phyloP scores from a whole-genome alignment of 139 green algal species.

The Marvania coccoides region DNA sequence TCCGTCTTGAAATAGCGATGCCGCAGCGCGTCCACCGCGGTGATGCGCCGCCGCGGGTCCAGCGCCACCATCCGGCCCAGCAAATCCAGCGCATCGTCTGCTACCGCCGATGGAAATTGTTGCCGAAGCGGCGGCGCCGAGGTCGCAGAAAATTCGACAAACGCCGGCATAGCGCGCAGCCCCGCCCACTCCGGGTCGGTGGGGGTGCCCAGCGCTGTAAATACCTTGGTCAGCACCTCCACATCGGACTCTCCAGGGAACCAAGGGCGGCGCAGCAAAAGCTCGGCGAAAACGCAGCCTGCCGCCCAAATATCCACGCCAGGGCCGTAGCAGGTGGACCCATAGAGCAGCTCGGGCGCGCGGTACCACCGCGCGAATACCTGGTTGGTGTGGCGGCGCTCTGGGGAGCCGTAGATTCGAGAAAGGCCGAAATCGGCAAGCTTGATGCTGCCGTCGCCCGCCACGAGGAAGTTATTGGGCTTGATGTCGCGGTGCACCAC shows the following conservation, averaged over 20 bases:
- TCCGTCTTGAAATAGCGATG: slow-evolving; percentile 67
- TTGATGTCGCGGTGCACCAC: slow-evolving; percentile 87
- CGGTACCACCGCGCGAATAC: slow-evolving; percentile 92
- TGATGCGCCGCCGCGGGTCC: slow-evolving; percentile 39
- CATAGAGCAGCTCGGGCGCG: slow-evolving; percentile 83
- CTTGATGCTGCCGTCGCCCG: slow-evolving; percentile 59
- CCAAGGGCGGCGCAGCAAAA: slow-evolving; percentile 68
- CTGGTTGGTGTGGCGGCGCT: slow-evolving; percentile 62
- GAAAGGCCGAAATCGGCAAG: slow-evolving; percentile 87
- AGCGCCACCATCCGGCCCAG: slow-evolving; percentile 39
- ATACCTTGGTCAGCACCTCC: slow-evolving; percentile 78
- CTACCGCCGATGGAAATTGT: slow-evolving; percentile 53
- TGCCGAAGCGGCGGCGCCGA: slow-evolving; percentile 33
- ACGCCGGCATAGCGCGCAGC: slow-evolving; percentile 43
- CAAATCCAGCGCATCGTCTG: slow-evolving; percentile 56
- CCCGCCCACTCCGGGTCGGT: slow-evolving; percentile 59
- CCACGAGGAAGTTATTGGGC: slow-evolving; percentile 83
- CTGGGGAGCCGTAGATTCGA: slow-evolving; percentile 58
- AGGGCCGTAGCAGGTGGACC: slow-evolving; percentile 63
- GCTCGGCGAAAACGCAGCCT: slow-evolving; percentile 82
- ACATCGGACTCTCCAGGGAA: slow-evolving; percentile 71
- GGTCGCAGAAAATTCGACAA: slow-evolving; percentile 49
- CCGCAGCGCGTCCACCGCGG: slow-evolving; percentile 51
- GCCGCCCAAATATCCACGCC: slow-evolving; percentile 80
- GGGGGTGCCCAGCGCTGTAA: slow-evolving; percentile 64